Percentiles rank a stretch among this genome's conserved stretches.
These are phyloP conservation scores for Leccinum subgranulosum DNA, from an alignment of 768 basidiomycete species.

Conservation along the genomic window DNA sequence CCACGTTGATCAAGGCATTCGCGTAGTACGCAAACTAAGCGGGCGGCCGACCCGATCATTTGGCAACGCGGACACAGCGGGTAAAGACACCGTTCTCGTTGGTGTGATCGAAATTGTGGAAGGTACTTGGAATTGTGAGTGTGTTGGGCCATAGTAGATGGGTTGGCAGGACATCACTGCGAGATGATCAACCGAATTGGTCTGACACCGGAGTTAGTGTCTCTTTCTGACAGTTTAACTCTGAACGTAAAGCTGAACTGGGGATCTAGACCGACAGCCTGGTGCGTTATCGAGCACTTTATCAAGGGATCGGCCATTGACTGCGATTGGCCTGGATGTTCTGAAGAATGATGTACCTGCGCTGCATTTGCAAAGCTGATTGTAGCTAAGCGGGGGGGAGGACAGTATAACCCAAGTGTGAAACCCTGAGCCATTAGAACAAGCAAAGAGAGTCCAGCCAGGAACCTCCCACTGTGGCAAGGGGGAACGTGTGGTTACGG, in stretches of 20 bases:
- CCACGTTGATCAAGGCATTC: slow-evolving; percentile 11
- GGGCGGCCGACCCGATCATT: slow-evolving; percentile 4
- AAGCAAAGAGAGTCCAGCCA: background rate
- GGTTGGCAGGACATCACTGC: slow-evolving; percentile 8
- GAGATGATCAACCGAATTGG: background rate
- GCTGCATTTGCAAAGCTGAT: background rate
- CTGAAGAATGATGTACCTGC: background rate
- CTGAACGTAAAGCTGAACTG: background rate
- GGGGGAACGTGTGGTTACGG: background rate
- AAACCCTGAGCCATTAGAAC: background rate
- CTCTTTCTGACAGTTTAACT: background rate
- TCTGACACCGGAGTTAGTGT: background rate
- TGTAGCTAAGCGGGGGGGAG: background rate
- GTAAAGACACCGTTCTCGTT: slow-evolving; percentile 7
- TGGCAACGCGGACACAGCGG: slow-evolving; percentile 1
- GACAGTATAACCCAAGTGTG: too few relatives aligned
- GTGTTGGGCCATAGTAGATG: too few relatives aligned
- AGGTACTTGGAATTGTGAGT: background rate
- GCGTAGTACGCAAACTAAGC: slow-evolving; percentile 1
- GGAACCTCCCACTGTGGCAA: background rate
- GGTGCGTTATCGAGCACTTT: background rate
- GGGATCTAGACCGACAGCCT: background rate
- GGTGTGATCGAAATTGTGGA: slow-evolving; percentile 2
- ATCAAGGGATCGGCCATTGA: background rate
- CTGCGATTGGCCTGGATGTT: background rate